A percentile compares a stretch with the other conserved stretches of the same genome.
phyloP scores from a whole-genome alignment of 495 filamentous ascomycete species.

The Aspergillus kassunensis region DNA sequence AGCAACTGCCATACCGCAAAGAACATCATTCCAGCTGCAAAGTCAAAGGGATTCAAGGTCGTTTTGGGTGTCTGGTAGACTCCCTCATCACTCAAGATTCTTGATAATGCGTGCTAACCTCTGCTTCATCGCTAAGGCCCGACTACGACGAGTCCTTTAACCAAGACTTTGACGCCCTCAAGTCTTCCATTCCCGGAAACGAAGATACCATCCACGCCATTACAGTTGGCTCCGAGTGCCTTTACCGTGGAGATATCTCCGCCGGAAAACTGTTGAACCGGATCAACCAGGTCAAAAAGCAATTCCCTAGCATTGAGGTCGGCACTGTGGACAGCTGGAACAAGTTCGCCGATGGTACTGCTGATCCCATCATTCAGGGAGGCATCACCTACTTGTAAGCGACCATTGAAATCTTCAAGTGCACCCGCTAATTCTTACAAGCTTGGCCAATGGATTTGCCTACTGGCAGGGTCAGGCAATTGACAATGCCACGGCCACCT shows the following conservation, averaged over 20 bases:
- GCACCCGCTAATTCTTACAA: conserved; percentile 12
- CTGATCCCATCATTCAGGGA: conserved; percentile 58
- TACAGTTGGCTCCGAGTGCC: conserved; percentile 72
- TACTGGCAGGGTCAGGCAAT: conserved; percentile 74
- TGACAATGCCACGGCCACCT: conserved; percentile 60
- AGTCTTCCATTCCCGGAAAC: conserved; percentile 48
- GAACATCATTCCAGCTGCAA: conserved; percentile 67
- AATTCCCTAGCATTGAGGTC: conserved; percentile 54
- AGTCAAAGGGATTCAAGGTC: conserved; percentile 67
- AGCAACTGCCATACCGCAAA: conserved; percentile 59
- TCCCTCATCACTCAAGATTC: background rate
- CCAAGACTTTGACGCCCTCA: conserved; percentile 57
- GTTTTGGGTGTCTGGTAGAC: conserved; percentile 71
- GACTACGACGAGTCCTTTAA: conserved; percentile 63
- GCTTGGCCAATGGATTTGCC: conserved; percentile 74
- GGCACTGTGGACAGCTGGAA: conserved; percentile 84
- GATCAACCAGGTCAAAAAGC: conserved; percentile 57
- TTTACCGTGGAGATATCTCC: conserved; percentile 72
- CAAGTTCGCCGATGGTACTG: conserved; percentile 70
- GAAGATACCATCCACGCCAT: conserved; percentile 63
- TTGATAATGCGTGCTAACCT: conserved; percentile 4
- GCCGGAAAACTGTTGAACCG: conserved; percentile 57
- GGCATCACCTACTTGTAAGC: conserved; percentile 61
- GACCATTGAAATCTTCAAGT: background rate
- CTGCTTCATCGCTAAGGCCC: conserved; percentile 45